Evolutionary conservation across 1,139 yeast species (phyloP).

Genomic region (Candida neerlandica): DNA sequence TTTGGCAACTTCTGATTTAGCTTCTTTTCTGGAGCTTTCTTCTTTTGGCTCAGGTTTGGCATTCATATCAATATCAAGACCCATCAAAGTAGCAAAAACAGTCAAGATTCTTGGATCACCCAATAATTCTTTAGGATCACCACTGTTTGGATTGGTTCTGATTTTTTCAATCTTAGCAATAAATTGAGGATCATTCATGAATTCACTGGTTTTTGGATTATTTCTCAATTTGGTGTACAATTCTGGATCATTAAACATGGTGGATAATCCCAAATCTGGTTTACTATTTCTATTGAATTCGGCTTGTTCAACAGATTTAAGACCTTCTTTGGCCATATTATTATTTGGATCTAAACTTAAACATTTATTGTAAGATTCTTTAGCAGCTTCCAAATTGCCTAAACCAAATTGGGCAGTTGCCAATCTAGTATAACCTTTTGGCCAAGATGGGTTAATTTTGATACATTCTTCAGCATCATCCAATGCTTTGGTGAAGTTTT

Average conservation of each 20-base stretch:
- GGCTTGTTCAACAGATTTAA: conserved; percentile 66
- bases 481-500: conserved; percentile 71
- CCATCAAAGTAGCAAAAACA: conserved; percentile 83
- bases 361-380: conserved; percentile 74
- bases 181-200: conserved; percentile 85
- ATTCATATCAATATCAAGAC: conserved; percentile 65
- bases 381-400: conserved; percentile 73
- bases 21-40: conserved; percentile 15
- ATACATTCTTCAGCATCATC: conserved; percentile 84
- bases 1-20: conserved; percentile 13
- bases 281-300: conserved; percentile 42
- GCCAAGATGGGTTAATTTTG: conserved; percentile 80
- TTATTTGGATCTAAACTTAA: conserved; percentile 79
- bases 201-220: conserved; percentile 85
- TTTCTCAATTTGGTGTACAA: conserved; percentile 71
- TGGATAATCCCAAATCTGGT: conserved; percentile 78
- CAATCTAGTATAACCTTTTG: conserved; percentile 91
- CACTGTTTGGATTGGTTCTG: conserved; percentile 74
- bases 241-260: conserved; percentile 79
- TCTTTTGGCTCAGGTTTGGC: conserved; percentile 18
- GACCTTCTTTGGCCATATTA: conserved; percentile 86
- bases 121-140: conserved; percentile 63
- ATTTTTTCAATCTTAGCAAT: conserved; percentile 69
- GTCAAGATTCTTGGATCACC: conserved; percentile 88
- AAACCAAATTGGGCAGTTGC: conserved; percentile 92